Conservation (phyloP, 192 early-diverging fungal species). For the Coemansia sp. region DNA sequence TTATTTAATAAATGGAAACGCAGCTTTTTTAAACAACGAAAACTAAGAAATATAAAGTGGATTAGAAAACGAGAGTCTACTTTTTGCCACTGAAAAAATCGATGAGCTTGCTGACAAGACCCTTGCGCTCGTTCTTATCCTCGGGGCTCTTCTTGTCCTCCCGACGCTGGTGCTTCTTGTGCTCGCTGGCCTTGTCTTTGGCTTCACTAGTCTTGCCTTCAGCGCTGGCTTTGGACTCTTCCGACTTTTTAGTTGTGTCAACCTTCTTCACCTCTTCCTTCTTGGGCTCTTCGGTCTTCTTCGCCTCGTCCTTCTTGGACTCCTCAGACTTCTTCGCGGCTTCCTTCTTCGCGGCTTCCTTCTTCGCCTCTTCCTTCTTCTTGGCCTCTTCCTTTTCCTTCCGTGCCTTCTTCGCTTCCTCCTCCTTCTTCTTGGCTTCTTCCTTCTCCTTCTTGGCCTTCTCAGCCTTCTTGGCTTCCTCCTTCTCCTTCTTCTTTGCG, state of each 20-base stretch:
- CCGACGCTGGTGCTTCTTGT: conserved; percentile 44
- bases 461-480: conserved; percentile 4
- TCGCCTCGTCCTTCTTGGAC: neutral
- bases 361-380: conserved; percentile 9
- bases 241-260: conserved; percentile 3
- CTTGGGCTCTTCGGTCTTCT: conserved; percentile 13
- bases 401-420: neutral
- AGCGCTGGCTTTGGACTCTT: conserved; percentile 5
- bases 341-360: conserved; percentile 7
- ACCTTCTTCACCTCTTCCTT: conserved; percentile 1
- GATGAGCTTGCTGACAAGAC: conserved; percentile 49
- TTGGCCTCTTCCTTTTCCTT: conserved; percentile 6
- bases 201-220: conserved; percentile 5
- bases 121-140: conserved; percentile 46
- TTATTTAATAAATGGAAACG: conserved; percentile 10
- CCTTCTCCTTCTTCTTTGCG: conserved; percentile 9
- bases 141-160: conserved; percentile 35
- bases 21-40: conserved; percentile 2
- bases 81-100: conserved; percentile 52
- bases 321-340: conserved; percentile 4
- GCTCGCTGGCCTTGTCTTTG: conserved; percentile 12
- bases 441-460: neutral
- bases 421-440: neutral
- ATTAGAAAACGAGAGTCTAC: conserved; percentile 2
- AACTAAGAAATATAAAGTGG: conserved; percentile 2